Evolutionary conservation across 495 filamentous ascomycete species (phyloP), one percentile per base, ranked within the genome.

Genomic region (Penicillium manginii): DNA sequence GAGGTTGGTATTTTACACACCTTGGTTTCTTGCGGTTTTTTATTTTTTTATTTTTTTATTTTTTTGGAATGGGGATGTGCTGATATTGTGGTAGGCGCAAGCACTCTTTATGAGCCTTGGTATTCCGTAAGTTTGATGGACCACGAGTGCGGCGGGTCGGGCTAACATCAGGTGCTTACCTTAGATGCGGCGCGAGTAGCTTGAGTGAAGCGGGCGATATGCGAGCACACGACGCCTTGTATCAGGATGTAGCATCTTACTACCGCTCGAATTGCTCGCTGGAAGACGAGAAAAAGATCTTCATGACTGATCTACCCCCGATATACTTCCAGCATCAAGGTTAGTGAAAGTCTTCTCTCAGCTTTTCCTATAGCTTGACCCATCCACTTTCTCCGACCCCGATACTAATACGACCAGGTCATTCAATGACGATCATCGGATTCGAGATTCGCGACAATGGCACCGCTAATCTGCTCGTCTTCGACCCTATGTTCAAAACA

Each of bases 361-460:
- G 33, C 10, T 11, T n/a, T n/a, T n/a, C n/a, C n/a, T n/a, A 14
- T 0, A 3, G 0, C 35, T 37, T n/a, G 14, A 14, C 12, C 12
- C 14, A 37, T 3, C 35, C 9, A n/a, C 15, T 3, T 11, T 37
- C 11, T 37, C 12, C 0, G 11, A 37, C 2, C 0, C 33, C 7
- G 14, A 37, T 1, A 43, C 40, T 17, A 43, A 43, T 19, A 43
- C n/a, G 17, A 18, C 9, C 58, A 86, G 93, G 93, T 6, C 94
- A 98, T 66, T 97, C 92, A 4, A 81, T 97, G 76, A 97, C 93
- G 1, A 92, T 98, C 42, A 79, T 98, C 52, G 94, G 94, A 1
- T 81, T 96, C 37, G 93, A 97, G 66, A 79, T 81, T 23, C 81
- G 80, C 9, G 77, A 70, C 32, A 81, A 88, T 57, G 92, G 91